Percentiles rank a stretch among this genome's conserved stretches.
These are phyloP conservation scores for Melastoma candidum DNA, from an alignment of 441 rosid species.

Conservation along the genomic window DNA sequence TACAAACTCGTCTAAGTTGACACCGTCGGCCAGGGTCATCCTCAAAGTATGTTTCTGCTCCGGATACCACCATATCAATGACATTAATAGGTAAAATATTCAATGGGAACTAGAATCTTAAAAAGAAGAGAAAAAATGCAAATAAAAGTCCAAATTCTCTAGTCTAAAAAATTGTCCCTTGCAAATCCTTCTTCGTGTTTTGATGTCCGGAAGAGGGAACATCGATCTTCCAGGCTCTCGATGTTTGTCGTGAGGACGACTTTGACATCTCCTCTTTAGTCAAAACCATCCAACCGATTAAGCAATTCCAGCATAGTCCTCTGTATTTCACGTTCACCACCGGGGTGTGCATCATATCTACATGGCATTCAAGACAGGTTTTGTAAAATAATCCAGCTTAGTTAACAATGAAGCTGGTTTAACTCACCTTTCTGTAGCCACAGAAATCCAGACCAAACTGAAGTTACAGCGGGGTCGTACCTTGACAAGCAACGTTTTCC, in stretches of 20 bases:
- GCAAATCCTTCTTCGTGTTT: conserved; percentile 89
- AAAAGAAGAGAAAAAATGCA: too few species aligned
- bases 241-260: conserved; percentile 94
- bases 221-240: conserved; percentile 87
- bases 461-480: background rate
- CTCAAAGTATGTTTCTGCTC: conserved; percentile 54
- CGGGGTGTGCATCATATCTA: conserved; percentile 64
- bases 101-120: too few species aligned
- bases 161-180: conserved; percentile 34
- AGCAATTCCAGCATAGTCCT: conserved; percentile 93
- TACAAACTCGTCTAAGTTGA: conserved; percentile 95
- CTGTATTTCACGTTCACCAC: conserved; percentile 98
- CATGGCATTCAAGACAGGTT: background rate
- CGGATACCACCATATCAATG: too few species aligned
- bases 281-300: conserved; percentile 96
- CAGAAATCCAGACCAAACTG: background rate
- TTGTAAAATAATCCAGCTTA: too few species aligned
- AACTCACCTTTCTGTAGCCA: background rate
- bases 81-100: too few species aligned
- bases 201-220: conserved; percentile 95
- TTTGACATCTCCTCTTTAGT: conserved; percentile 93
- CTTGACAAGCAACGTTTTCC: conserved; percentile 12
- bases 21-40: conserved; percentile 93
- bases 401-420: too few species aligned
- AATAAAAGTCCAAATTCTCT: too few species aligned